Base-by-base conservation (phyloP, 1,139 yeast genomes). In the Kurtzmaniella natalensis region DNA sequence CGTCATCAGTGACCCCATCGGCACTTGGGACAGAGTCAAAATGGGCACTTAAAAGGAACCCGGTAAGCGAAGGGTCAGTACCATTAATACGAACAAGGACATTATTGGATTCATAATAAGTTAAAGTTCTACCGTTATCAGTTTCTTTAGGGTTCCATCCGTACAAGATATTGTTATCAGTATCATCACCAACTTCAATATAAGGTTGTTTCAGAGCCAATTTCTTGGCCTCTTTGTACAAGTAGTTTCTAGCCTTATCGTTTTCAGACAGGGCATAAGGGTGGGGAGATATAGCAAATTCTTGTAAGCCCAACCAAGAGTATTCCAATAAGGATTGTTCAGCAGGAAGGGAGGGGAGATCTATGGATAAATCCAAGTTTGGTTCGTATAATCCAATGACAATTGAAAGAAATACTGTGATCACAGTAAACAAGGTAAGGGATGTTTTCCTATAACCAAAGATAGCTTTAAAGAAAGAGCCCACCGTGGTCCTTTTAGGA, bases 1-100 rank as follows among this genome's bases (percentile, higher is more conserved):
- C 96, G 51, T 86, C 96, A 55, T 89, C 97, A 5, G 96, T 88
- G 4, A 94, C 78, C 19, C 97, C 96, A 50, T 66, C 77, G 10
- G 89, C 80, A 3, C 94, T 76, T 11, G 96, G 94, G 3, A 88
- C 96, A 7, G 94, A 79, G 59, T 89, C 96, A 50, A 64, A 89
- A 58, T 89, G 96, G 3, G 96, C 89, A 44, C 94, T 82, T 4
- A 89, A 52, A 32, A 89, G 61, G 3, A 87, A 59, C 0, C 88
- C 94, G 0, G 82, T 82, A 31, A 82, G 59, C 0, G 60, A 45
- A 0, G 70, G 56, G 37, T 80, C 61, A 8, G 66, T 55, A 17
- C 96, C 96, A 45, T 78, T 71, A 24, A 88, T 58, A 48, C 81
- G 77, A 3, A 81, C 95, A 36, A 85, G 48, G 20, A 88, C 61